These are phyloP conservation scores for Pseudocercospora cruenta DNA, from an alignment of 2,329 filamentous ascomycete species.

Conservation along the genomic window DNA sequence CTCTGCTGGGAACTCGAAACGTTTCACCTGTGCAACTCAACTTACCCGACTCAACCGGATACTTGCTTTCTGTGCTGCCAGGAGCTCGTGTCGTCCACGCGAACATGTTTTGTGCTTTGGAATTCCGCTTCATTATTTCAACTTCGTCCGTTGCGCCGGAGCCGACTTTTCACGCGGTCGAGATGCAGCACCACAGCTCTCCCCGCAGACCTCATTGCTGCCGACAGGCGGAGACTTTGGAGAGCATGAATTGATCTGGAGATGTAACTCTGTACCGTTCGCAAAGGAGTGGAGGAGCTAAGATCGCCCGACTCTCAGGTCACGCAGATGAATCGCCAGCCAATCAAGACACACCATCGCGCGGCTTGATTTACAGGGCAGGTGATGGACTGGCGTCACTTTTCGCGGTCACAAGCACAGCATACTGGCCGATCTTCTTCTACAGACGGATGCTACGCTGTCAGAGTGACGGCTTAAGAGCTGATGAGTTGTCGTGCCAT, in stretches of 20 bases:
- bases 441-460: constrained; percentile 1
- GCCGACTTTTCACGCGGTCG: not conserved
- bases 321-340: constrained; percentile 3
- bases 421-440: not conserved
- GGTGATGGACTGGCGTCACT: constrained; percentile 10
- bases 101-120: not conserved
- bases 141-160: not conserved
- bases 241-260: not conserved
- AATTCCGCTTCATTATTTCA: not conserved
- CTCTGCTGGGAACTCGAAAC: not conserved
- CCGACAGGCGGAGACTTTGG: not conserved
- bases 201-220: not conserved
- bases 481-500: not conserved
- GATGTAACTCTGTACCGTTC: not conserved
- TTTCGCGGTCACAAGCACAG: constrained; percentile 13
- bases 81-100: not conserved
- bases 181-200: not conserved
- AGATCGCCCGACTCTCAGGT: constrained; percentile 6
- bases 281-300: not conserved
- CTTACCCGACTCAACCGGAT: not conserved
- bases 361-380: not conserved
- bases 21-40: not conserved
- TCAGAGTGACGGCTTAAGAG: constrained; percentile 4
- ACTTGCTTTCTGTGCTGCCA: not conserved
- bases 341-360: not conserved